phyloP scores from a whole-genome alignment of 768 basidiomycete genomes.

The Auriscalpium vulgare region DNA sequence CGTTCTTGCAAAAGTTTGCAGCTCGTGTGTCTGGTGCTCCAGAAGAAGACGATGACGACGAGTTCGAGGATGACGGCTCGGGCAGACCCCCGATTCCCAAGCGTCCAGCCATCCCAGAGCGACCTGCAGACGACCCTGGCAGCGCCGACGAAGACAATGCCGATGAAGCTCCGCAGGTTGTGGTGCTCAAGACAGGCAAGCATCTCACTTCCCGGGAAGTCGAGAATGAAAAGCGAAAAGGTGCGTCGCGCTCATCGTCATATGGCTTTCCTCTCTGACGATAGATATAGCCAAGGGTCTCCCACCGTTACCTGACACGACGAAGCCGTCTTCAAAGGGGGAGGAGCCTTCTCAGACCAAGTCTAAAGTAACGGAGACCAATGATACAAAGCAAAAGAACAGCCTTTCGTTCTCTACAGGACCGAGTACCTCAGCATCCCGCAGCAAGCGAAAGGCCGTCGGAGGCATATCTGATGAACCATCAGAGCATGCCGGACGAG shows the following conservation, averaged over 20 bases:
- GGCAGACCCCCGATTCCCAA: slow-evolving; percentile 69
- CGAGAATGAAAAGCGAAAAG: slow-evolving; percentile 68
- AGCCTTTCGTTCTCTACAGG: slow-evolving; percentile 35
- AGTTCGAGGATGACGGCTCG: slow-evolving; percentile 58
- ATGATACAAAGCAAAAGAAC: slow-evolving; percentile 13
- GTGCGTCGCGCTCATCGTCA: slow-evolving; percentile 30
- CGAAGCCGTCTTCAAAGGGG: neutral
- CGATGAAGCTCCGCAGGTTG: slow-evolving; percentile 84
- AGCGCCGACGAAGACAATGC: slow-evolving; percentile 54
- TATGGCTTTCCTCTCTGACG: neutral
- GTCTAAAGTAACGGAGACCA: neutral
- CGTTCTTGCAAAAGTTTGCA: slow-evolving; percentile 60
- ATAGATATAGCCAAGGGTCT: slow-evolving; percentile 50
- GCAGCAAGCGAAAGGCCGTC: slow-evolving; percentile 26
- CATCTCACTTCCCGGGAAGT: slow-evolving; percentile 75
- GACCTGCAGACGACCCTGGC: slow-evolving; percentile 60
- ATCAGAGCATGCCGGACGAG: slow-evolving; percentile 14
- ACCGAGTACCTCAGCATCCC: slow-evolving; percentile 14
- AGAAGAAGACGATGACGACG: slow-evolving; percentile 40
- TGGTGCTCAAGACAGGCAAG: slow-evolving; percentile 83
- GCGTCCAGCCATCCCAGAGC: slow-evolving; percentile 63
- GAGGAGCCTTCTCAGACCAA: neutral
- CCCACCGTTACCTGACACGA: slow-evolving; percentile 38
- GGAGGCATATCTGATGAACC: slow-evolving; percentile 23
- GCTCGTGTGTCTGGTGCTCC: slow-evolving; percentile 50